phyloP scores from a whole-genome alignment of 768 basidiomycete species.

The Crucibulum laeve region DNA sequence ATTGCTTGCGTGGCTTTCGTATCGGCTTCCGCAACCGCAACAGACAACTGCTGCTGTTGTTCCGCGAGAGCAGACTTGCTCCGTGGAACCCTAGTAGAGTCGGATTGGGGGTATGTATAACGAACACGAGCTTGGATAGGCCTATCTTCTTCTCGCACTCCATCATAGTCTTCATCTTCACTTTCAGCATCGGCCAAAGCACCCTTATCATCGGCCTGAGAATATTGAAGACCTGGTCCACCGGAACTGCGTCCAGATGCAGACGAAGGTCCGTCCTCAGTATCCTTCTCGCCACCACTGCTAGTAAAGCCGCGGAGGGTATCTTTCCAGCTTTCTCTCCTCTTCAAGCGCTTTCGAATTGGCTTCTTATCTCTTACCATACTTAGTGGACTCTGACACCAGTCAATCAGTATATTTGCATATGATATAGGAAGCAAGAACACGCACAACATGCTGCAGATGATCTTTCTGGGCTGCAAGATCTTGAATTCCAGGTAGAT shows the following conservation, averaged over 20 bases:
- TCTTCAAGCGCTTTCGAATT: slow-evolving; percentile 42
- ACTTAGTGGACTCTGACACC: slow-evolving; percentile 68
- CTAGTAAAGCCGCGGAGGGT: slow-evolving; percentile 41
- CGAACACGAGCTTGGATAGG: slow-evolving; percentile 73
- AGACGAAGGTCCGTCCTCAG: slow-evolving; percentile 4
- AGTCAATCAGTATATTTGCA: slow-evolving; percentile 4
- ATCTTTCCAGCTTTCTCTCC: slow-evolving; percentile 59
- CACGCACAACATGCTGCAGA: slow-evolving; percentile 63
- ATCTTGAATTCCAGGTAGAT: slow-evolving; percentile 69
- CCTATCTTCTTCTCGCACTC: slow-evolving; percentile 64
- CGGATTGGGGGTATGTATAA: slow-evolving; percentile 39
- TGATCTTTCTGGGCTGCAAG: slow-evolving; percentile 83
- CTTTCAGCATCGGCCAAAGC: slow-evolving; percentile 51
- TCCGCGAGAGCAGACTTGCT: slow-evolving; percentile 39
- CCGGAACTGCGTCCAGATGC: not conserved
- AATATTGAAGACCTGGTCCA: slow-evolving; percentile 7
- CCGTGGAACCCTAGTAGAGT: slow-evolving; percentile 18
- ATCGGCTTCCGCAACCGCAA: slow-evolving; percentile 48
- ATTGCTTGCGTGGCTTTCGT: slow-evolving; percentile 35
- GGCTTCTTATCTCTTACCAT: slow-evolving; percentile 76
- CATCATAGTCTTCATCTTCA: slow-evolving; percentile 43
- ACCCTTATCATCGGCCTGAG: slow-evolving; percentile 38
- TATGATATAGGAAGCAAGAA: not conserved
- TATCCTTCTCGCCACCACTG: slow-evolving; percentile 31
- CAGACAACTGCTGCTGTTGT: slow-evolving; percentile 47